These are phyloP conservation scores for Teunomyces lycoperdinae DNA, from an alignment of 805 yeast genomes.

Conservation along the genomic window DNA sequence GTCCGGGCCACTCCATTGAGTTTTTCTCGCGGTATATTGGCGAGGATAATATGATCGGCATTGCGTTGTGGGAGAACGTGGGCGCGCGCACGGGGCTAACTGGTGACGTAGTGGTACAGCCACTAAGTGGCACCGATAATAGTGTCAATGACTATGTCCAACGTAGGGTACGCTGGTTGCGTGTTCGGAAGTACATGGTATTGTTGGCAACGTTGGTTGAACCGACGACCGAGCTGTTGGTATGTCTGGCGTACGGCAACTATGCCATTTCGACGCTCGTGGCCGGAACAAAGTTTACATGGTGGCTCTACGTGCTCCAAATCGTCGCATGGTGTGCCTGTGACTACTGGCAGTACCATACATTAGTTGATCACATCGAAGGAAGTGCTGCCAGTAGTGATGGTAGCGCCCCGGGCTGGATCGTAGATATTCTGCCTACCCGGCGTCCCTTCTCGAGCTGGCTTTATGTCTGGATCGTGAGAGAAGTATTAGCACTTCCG, in stretches of 20 bases:
- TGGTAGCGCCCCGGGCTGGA: conserved; percentile 10
- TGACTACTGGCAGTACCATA: conserved; percentile 59
- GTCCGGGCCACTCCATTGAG: conserved; percentile 53
- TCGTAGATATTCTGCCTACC: conserved; percentile 15
- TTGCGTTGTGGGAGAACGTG: conserved; percentile 72
- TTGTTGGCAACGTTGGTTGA: conserved; percentile 78
- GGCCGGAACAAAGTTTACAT: conserved; percentile 28
- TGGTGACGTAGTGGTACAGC: conserved; percentile 77
- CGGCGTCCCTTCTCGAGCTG: conserved; percentile 21
- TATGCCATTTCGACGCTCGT: conserved; percentile 52
- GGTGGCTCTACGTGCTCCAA: conserved; percentile 47
- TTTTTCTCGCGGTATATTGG: conserved; percentile 81
- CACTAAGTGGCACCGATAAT: conserved; percentile 44
- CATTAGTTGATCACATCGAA: conserved; percentile 32
- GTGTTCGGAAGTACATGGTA: conserved; percentile 87
- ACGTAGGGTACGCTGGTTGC: conserved; percentile 78
- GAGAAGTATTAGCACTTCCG: conserved; percentile 78
- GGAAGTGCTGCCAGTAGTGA: not conserved
- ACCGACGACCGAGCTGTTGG: conserved; percentile 77
- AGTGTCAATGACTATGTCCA: conserved; percentile 54
- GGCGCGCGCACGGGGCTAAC: conserved; percentile 72
- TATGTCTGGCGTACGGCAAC: conserved; percentile 66
- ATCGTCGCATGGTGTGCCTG: conserved; percentile 58
- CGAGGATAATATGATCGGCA: conserved; percentile 91
- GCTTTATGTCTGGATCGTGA: conserved; percentile 52